phyloP scores from a whole-genome alignment of 768 basidiomycete genomes.

The Fibroporia radiculosa region DNA sequence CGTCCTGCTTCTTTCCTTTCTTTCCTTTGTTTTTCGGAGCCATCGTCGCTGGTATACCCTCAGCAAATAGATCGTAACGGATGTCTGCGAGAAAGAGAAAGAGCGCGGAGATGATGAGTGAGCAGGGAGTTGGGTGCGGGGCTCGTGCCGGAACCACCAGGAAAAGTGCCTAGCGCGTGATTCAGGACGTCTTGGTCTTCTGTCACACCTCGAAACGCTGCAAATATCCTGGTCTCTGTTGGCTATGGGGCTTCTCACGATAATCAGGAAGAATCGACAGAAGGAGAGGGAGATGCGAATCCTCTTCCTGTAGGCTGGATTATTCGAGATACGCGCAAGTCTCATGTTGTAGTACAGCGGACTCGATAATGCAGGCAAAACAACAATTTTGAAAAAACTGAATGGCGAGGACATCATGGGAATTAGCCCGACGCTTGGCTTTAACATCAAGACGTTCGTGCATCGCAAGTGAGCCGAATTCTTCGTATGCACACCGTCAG shows the following conservation, averaged over 20 bases:
- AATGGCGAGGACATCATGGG: constrained; percentile 85
- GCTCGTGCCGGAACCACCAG: not conserved
- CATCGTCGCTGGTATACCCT: constrained; percentile 24
- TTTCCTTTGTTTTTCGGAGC: constrained; percentile 77
- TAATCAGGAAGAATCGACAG: constrained; percentile 91
- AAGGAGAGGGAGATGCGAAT: constrained; percentile 97
- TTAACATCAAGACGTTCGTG: constrained; percentile 96
- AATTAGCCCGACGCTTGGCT: constrained; percentile 92
- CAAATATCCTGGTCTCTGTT: not conserved
- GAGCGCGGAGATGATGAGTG: not conserved
- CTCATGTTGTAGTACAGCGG: constrained; percentile 47
- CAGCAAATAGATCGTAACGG: not conserved
- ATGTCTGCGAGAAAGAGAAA: not conserved
- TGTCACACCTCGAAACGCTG: not conserved
- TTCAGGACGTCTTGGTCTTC: not conserved
- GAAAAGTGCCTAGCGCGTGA: not conserved
- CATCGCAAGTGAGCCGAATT: constrained; percentile 67
- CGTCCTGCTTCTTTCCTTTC: constrained; percentile 76
- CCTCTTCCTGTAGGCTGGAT: constrained; percentile 65
- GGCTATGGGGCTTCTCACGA: constrained; percentile 87
- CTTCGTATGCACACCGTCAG: not conserved
- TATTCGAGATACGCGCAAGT: not conserved
- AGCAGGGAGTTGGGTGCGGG: constrained; percentile 1
- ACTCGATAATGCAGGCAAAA: constrained; percentile 98
- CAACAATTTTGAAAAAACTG: constrained; percentile 92